Evolutionary conservation across 352 stramenopile genomes (phyloP).

Genomic region (Phytophthora cajani): DNA sequence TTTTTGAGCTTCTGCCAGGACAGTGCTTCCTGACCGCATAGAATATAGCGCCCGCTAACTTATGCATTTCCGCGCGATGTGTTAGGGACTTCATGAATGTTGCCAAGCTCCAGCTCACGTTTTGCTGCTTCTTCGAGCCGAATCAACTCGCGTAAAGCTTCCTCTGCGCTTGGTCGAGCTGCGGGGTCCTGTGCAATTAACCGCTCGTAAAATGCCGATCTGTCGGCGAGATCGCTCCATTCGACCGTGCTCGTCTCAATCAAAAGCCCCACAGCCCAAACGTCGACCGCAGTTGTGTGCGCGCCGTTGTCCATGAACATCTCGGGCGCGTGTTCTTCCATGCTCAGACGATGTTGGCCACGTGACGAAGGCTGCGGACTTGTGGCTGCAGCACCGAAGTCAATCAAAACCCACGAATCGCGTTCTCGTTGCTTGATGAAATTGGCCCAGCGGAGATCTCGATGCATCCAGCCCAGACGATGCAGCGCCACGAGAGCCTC

Average conservation of each 20-base stretch:
- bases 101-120: no score
- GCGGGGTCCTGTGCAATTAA: slow-evolving; percentile 18
- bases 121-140: background rate
- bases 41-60: slow-evolving; percentile 25
- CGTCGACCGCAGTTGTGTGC: slow-evolving; percentile 30
- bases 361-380: slow-evolving; percentile 21
- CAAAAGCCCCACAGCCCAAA: slow-evolving; percentile 30
- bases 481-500: slow-evolving; percentile 18
- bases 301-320: slow-evolving; percentile 18
- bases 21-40: slow-evolving; percentile 17
- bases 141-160: slow-evolving; percentile 10
- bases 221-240: slow-evolving; percentile 16
- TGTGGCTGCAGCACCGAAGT: slow-evolving; percentile 12
- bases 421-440: slow-evolving; percentile 5
- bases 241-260: slow-evolving; percentile 25
- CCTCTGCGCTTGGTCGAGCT: slow-evolving; percentile 18
- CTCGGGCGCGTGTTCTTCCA: slow-evolving; percentile 26
- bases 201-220: slow-evolving; percentile 5
- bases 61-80: background rate
- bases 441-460: slow-evolving; percentile 24
- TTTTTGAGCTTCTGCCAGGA: slow-evolving; percentile 17
- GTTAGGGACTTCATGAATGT: no score
- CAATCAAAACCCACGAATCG: slow-evolving; percentile 22
- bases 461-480: slow-evolving; percentile 22
- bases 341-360: slow-evolving; percentile 16